phyloP scores from a whole-genome alignment of 1,284 basidiomycete species.

The Amylostereum areolatum region DNA sequence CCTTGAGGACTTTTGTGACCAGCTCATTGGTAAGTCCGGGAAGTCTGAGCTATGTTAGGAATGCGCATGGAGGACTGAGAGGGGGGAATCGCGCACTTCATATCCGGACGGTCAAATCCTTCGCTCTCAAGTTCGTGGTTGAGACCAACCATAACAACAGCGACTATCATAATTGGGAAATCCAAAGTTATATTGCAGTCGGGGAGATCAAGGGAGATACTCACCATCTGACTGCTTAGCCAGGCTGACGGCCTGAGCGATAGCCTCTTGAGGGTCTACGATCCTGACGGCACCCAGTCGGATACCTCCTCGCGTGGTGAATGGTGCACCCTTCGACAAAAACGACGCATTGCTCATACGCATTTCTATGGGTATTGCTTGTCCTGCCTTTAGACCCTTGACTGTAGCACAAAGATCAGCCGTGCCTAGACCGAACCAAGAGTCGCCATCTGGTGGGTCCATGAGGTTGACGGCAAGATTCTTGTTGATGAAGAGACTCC shows the following conservation, averaged over 20 bases:
- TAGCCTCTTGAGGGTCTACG: slow-evolving; percentile 28
- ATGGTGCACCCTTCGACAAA: slow-evolving; percentile 24
- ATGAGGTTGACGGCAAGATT: slow-evolving; percentile 61
- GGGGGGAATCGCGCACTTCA: slow-evolving; percentile 18
- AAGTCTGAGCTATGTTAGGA: background rate
- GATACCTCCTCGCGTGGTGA: slow-evolving; percentile 37
- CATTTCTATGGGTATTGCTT: slow-evolving; percentile 31
- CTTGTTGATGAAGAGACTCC: slow-evolving; percentile 57
- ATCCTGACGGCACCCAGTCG: slow-evolving; percentile 35
- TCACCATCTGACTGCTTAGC: slow-evolving; percentile 44
- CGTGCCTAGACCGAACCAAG: slow-evolving; percentile 55
- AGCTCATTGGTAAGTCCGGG: slow-evolving; percentile 59
- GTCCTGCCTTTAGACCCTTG: slow-evolving; percentile 29
- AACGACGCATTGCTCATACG: slow-evolving; percentile 29
- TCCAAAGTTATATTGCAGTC: background rate
- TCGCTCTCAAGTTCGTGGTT: slow-evolving; percentile 51
- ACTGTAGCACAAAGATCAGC: slow-evolving; percentile 28
- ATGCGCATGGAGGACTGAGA: no score
- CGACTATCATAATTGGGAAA: slow-evolving; percentile 22
- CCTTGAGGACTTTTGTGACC: slow-evolving; percentile 49
- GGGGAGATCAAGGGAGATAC: slow-evolving; percentile 1
- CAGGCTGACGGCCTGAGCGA: slow-evolving; percentile 34
- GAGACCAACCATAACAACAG: slow-evolving; percentile 60
- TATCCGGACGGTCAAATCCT: slow-evolving; percentile 55
- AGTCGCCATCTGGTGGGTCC: slow-evolving; percentile 56